phyloP scores from a whole-genome alignment of 495 filamentous ascomycete species.

The Penicillium tannophilum region DNA sequence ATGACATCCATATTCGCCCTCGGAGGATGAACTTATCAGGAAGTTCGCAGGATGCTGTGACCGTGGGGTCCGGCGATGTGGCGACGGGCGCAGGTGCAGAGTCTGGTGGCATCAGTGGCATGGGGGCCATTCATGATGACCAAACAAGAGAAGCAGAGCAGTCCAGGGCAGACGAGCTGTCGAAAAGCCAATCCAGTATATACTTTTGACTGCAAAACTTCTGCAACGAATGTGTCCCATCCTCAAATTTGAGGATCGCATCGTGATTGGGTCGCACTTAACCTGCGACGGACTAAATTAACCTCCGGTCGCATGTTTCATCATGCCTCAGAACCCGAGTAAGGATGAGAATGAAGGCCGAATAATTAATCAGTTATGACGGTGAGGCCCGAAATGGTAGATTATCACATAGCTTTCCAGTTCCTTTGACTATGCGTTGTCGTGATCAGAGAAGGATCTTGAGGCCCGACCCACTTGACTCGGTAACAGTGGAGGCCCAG shows the following conservation, averaged over 20 bases:
- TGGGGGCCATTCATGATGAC: not conserved
- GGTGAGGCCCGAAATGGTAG: not conserved
- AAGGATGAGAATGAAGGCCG: not conserved
- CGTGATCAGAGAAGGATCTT: not conserved
- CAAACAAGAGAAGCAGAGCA: not conserved
- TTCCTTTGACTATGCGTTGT: not conserved
- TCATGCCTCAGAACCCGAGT: not conserved
- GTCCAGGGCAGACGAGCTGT: constrained; percentile 21
- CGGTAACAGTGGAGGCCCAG: constrained; percentile 2
- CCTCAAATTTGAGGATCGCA: not conserved
- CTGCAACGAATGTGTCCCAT: not conserved
- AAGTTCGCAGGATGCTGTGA: constrained; percentile 7
- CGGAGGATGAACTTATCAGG: constrained; percentile 11
- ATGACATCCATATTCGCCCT: constrained; percentile 15
- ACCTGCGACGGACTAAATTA: constrained; percentile 20
- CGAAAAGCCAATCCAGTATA: constrained; percentile 22
- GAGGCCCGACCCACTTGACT: constrained; percentile 3
- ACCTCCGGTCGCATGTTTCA: constrained; percentile 3
- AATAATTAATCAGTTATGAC: not conserved
- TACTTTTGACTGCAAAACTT: constrained; percentile 23
- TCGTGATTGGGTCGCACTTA: constrained; percentile 11
- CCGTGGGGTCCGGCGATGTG: not conserved
- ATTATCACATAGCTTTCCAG: not conserved
- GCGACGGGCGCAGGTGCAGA: not conserved
- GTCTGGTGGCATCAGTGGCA: not conserved